Conservation (phyloP, 306 rosid genomes). For the Erythrophleum fordii region DNA sequence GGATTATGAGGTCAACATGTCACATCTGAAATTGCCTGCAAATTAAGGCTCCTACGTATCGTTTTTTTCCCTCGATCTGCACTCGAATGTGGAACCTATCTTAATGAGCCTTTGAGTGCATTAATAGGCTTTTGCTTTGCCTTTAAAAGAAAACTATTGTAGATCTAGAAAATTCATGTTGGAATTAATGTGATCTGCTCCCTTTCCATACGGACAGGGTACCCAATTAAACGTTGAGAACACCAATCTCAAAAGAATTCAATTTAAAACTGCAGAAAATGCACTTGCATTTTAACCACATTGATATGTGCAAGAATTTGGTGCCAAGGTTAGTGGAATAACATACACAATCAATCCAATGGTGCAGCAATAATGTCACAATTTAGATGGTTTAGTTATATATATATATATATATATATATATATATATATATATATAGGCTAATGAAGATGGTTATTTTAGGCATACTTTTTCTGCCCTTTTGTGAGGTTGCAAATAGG, state of each 20-base stretch:
- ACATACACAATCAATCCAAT: neutral
- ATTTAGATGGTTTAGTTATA: too few relatives aligned
- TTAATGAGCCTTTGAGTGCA: neutral
- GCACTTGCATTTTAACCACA: neutral
- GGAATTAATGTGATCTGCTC: too few relatives aligned
- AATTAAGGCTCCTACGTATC: slow-evolving; percentile 73
- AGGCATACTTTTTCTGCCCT: too few relatives aligned
- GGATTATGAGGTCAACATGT: slow-evolving; percentile 81
- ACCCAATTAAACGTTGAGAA: too few relatives aligned
- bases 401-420: too few relatives aligned
- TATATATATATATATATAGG: too few relatives aligned
- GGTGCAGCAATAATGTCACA: too few relatives aligned
- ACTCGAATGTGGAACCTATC: neutral
- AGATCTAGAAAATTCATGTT: neutral
- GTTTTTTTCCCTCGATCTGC: slow-evolving; percentile 3
- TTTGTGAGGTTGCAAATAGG: too few relatives aligned
- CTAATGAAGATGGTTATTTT: too few relatives aligned
- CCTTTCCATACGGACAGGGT: too few relatives aligned
- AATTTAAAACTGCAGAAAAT: neutral
- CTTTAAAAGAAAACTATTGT: neutral
- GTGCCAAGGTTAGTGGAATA: neutral
- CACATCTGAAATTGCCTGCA: slow-evolving; percentile 76
- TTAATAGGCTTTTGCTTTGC: neutral
- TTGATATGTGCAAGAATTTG: neutral
- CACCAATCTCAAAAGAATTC: neutral